phyloP scores from a whole-genome alignment of 202 grass and related monocot species.

The Cymbopogon flexuosus region DNA sequence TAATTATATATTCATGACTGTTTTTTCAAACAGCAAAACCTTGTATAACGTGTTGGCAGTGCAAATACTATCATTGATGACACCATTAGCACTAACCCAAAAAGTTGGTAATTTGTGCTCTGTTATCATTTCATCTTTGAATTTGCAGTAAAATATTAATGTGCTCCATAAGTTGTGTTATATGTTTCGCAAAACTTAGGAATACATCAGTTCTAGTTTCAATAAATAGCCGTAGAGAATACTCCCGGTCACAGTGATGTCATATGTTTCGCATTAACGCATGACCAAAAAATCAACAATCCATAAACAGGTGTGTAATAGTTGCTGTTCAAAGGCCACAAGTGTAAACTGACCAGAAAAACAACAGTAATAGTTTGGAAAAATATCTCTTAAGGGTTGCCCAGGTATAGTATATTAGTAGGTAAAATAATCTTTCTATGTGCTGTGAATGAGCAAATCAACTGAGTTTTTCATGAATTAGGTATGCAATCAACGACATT shows the following conservation, averaged over 20 bases:
- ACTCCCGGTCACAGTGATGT: background rate
- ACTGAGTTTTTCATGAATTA: background rate
- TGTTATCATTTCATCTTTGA: background rate
- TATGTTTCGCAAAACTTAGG: background rate
- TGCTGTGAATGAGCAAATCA: background rate
- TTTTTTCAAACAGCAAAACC: too few relatives aligned
- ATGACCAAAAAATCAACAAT: background rate
- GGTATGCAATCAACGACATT: background rate
- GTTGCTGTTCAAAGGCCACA: background rate
- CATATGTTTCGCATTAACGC: background rate
- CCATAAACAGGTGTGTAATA: background rate
- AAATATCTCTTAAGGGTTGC: background rate
- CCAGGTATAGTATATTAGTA: background rate
- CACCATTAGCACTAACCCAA: background rate
- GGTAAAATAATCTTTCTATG: background rate
- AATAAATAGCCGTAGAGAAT: background rate
- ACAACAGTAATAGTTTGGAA: background rate
- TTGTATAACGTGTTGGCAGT: too few relatives aligned
- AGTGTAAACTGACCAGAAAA: background rate
- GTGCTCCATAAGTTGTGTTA: background rate
- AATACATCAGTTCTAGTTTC: background rate
- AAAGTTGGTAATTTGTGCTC: background rate
- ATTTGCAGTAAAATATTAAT: background rate
- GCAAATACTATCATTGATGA: background rate
- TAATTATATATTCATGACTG: too few relatives aligned